Evolutionary conservation across 2,329 filamentous ascomycete genomes (phyloP).

Genomic region (Aureobasidium melanogenum): DNA sequence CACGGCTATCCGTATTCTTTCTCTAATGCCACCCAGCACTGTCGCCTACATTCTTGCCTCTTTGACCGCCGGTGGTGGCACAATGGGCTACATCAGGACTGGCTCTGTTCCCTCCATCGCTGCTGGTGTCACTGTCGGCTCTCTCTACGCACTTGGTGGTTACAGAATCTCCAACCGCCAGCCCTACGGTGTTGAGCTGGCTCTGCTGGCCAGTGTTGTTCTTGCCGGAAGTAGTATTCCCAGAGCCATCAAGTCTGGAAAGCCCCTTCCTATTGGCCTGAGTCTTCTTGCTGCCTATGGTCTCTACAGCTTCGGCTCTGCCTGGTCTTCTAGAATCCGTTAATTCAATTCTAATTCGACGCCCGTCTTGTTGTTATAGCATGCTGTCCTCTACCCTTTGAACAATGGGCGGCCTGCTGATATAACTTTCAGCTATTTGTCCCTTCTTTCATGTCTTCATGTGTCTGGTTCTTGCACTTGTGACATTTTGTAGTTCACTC

Average conservation of each 20-base stretch:
- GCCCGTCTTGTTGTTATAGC: neutral
- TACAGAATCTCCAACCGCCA: slow-evolving; percentile 67
- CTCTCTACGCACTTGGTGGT: slow-evolving; percentile 69
- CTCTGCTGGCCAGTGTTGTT: slow-evolving; percentile 78
- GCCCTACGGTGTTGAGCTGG: slow-evolving; percentile 77
- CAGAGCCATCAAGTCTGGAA: slow-evolving; percentile 70
- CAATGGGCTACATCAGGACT: slow-evolving; percentile 76
- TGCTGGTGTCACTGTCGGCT: slow-evolving; percentile 76
- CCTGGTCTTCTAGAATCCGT: slow-evolving; percentile 30
- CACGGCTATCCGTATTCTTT: neutral
- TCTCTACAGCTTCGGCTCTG: slow-evolving; percentile 68
- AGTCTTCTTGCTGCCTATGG: slow-evolving; percentile 74
- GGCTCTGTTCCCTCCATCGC: slow-evolving; percentile 78
- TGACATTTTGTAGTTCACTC: neutral
- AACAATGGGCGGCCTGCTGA: too few species aligned
- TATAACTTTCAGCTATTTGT: neutral
- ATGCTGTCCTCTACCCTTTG: neutral
- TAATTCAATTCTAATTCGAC: neutral
- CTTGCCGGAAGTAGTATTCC: slow-evolving; percentile 79
- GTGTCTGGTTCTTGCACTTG: neutral
- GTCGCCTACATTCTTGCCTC: slow-evolving; percentile 71
- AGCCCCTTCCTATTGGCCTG: slow-evolving; percentile 74
- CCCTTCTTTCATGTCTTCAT: too few species aligned
- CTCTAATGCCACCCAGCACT: neutral
- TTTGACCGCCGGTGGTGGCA: slow-evolving; percentile 78